Evolutionary conservation across 371 early-diverging fungal genomes (phyloP), one percentile per base, ranked within the genome.

Genomic region (Quaeritorhiza haematococci): DNA sequence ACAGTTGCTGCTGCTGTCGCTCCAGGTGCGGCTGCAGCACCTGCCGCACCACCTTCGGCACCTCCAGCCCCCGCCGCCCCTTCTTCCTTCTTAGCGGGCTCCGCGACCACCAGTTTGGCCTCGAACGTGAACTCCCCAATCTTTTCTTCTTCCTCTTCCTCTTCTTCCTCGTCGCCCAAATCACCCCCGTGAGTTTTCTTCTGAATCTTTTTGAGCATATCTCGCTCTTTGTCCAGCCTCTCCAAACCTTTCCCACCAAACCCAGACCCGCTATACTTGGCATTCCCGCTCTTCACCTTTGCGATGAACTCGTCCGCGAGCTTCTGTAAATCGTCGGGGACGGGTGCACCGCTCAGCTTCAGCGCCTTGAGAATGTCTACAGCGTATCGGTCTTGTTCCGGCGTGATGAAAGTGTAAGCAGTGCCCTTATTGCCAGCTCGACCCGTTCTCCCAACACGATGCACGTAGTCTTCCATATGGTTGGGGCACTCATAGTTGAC

Each of bases 401-500:
- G 90, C 0, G 91, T 88, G 51, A 98, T 88, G 61, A 98, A 96
- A 0, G 98, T 96, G 63, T 90, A 93, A 0, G 98, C 96, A 0
- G 89, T 89, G 47, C 98, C 98, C 69, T 92, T 94, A 69, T 91
- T 90, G 49, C 97, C 97, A 0, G 98, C 98, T 46, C 98, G 88
- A 45, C 99, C 99, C 1, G 99, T 99, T 46, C 99, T 84, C 3
- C 99, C 99, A 3, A 96, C 94, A 47, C 99, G 91, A 73, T 99
- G 99, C 1, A 98, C 93, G 66, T 95, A 92, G 61, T 97, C 97
- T 69, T 99, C 98, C 85, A 93, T 86, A 63, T 95, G 94, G 69
- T 98, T 95, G 3, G 99, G 98, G 60, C 95, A 92, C 58, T 99
- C 99, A 62, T 90, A 99, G 64, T 99, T 99, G 53, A 99, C 82